Base-by-base conservation (phyloP, 805 yeast genomes). In the Cyberlindnera galapagoensis region DNA sequence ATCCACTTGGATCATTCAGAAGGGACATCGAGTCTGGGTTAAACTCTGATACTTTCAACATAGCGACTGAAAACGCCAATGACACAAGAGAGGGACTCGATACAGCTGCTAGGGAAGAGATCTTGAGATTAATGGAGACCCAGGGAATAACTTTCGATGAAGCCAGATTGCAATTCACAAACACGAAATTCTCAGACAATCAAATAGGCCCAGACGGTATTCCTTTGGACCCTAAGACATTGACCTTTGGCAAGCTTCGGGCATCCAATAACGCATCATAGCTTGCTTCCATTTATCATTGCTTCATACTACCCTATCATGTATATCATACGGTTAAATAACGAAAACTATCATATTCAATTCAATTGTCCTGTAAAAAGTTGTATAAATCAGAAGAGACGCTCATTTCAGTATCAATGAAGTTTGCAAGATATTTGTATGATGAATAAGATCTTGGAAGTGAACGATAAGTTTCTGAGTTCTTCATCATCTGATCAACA, bases 41-140 rank as follows among this genome's bases (percentile, higher is more conserved):
- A 16, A 58, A 66, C 18, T 80, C 90, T 5, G 60, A 57, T 24
- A 67, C 61, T 19, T 83, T 83, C 47, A 72, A 78, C 51, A 49
- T 83, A 9, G 43, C 47, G 4, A 41, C 59, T 3, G 64, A 69
- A 28, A 70, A 70, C 40, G 56, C 66, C 10, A 54, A 54, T 15
- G 94, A 83, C 46, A 24, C 59, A 2, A 67, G 94, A 34, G 46
- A 56, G n/a, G 92, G 92, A 0, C 59, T 83, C 21, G 76, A 73
- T 49, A 73, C 63, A 24, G 48, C 36, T 6, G 71, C 82, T 2
- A 78, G 76, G 52, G 45, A 46, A 12, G 67, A 59, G 33, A 72
- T 83, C 3, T 60, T 62, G 36, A 40, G 53, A 18, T 59, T 80
- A 7, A 83, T 83, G 92, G 49, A 62, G 6, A 47, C 52, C 6